Base-by-base conservation (phyloP, 495 filamentous ascomycete genomes). In the Acidiella bohemica region DNA sequence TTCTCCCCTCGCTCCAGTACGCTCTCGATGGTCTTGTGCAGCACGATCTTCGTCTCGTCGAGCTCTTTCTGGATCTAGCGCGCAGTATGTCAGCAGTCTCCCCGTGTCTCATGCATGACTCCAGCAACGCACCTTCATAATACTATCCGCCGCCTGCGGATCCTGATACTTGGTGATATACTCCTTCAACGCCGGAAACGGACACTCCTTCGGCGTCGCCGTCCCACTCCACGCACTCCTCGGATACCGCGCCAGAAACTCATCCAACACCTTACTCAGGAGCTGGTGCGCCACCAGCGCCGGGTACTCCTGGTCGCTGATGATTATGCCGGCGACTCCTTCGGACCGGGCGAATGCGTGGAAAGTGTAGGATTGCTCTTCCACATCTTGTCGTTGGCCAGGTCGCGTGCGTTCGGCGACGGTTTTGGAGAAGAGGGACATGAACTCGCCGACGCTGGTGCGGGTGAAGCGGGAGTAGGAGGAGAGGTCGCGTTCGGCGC, bases 31-130 rank as follows among this genome's bases (percentile, higher is more conserved):
- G 84, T 90, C 74, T 94, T 92, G 63, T 94, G 85, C 42, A 97
- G 71, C 31, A 93, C 78, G 56, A 94, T 90, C 75, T 95, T 97
- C 41, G 92, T 97, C 71, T 95, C 86, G 50, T 95, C 86, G 46
- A 97, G 69, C 64, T 97, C 87, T 64, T 83, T 80, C 65, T 96
- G 92, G 51, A 96, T 94, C 70, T 44, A 24, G 2, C 7, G n/a
- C n/a, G n/a, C n/a, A n/a, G n/a, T n/a, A n/a, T n/a, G n/a, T n/a
- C n/a, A n/a, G n/a, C n/a, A n/a, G n/a, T n/a, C n/a, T n/a, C n/a
- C n/a, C n/a, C n/a, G n/a, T n/a, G n/a, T n/a, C n/a, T n/a, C n/a
- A n/a, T n/a, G n/a, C n/a, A n/a, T n/a, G n/a, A n/a, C n/a, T n/a
- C n/a, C n/a, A n/a, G n/a, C n/a, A n/a, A n/a, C 17, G 3, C 42